Percentiles rank a stretch among this genome's conserved stretches.
Conservation (phyloP, 106 monocot genomes). For the Gastrodia elata region DNA sequence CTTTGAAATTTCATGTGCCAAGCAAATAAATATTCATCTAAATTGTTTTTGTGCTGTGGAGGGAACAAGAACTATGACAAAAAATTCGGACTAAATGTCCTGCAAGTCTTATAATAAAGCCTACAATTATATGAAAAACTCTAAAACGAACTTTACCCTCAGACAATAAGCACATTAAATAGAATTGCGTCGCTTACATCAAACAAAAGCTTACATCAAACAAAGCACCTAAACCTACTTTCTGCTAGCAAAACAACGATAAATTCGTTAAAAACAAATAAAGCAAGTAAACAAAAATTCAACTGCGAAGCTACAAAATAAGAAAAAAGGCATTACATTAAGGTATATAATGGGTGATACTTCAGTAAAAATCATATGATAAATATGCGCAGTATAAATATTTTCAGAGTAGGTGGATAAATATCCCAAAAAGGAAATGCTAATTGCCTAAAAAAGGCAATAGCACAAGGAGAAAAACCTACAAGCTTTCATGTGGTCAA, state of each 20-base stretch:
- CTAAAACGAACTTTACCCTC: background rate
- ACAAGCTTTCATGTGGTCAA: background rate
- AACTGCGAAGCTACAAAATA: background rate
- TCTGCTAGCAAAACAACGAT: background rate
- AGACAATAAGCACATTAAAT: background rate
- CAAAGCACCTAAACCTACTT: background rate
- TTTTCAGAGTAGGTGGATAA: no score
- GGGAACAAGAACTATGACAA: background rate
- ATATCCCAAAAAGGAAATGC: no score
- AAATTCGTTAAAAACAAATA: background rate
- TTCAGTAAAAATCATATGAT: no score
- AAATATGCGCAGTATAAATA: no score
- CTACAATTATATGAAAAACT: background rate
- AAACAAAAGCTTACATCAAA: background rate
- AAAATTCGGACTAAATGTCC: background rate
- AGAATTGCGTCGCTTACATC: background rate
- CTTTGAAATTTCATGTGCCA: background rate
- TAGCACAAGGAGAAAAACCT: constrained; percentile 1
- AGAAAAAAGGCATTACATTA: background rate
- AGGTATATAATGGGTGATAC: no score
- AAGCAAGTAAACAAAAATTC: background rate
- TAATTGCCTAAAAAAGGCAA: no score
- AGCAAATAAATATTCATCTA: background rate
- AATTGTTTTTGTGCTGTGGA: background rate
- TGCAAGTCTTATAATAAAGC: background rate